Evolutionary conservation across 768 basidiomycete species (phyloP).

Genomic region (Pleurotus eryngii): DNA sequence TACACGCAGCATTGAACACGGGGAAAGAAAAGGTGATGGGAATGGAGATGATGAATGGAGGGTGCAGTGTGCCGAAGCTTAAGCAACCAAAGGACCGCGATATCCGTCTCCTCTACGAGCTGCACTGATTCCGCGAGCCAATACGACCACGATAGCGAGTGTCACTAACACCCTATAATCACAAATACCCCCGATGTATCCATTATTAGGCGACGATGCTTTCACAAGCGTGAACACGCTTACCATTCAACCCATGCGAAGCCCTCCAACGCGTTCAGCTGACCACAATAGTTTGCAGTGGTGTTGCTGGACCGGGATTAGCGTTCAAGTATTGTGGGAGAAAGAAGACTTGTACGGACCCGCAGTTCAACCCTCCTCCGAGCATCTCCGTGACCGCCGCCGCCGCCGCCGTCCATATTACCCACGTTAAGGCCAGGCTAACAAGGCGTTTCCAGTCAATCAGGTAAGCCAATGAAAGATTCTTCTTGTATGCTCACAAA

Average conservation of each 20-base stretch:
- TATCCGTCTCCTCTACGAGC: slow-evolving; percentile 67
- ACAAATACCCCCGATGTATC: slow-evolving; percentile 3
- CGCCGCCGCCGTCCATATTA: slow-evolving; percentile 75
- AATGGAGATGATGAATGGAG: no score
- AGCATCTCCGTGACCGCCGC: slow-evolving; percentile 64
- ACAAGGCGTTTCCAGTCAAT: background rate
- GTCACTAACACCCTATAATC: slow-evolving; percentile 59
- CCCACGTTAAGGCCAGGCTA: slow-evolving; percentile 71
- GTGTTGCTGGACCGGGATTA: slow-evolving; percentile 21
- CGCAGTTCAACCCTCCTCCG: slow-evolving; percentile 71
- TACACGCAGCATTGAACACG: no score
- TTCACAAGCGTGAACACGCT: slow-evolving; percentile 17
- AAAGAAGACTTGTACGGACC: slow-evolving; percentile 27
- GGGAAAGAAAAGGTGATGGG: no score
- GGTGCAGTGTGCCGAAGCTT: background rate
- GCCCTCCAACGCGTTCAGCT: slow-evolving; percentile 70
- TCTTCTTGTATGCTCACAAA: slow-evolving; percentile 44
- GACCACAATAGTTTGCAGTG: slow-evolving; percentile 62
- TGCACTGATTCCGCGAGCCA: slow-evolving; percentile 57
- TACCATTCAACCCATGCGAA: slow-evolving; percentile 79
- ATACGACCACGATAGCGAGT: slow-evolving; percentile 52
- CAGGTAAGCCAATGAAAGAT: slow-evolving; percentile 1
- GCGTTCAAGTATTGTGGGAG: background rate
- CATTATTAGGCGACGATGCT: background rate
- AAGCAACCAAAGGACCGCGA: slow-evolving; percentile 47